Percentiles rank a stretch among this genome's conserved stretches.
These are phyloP conservation scores for Scutellaria barbata DNA, from an alignment of 257 asterid genomes.

Conservation along the genomic window DNA sequence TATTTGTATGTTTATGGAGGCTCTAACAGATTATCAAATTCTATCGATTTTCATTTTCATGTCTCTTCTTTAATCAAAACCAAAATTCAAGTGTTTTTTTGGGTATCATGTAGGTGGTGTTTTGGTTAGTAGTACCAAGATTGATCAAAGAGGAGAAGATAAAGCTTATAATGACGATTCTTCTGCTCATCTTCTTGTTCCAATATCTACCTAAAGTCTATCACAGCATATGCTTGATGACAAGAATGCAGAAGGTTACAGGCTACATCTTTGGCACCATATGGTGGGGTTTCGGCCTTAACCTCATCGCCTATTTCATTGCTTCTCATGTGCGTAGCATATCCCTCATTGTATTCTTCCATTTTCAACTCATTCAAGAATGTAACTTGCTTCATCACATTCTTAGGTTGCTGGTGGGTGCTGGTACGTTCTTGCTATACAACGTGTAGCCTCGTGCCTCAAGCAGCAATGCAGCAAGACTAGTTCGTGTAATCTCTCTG, in stretches of 20 bases:
- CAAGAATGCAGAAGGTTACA: constrained; percentile 87
- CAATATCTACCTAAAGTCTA: constrained; percentile 90
- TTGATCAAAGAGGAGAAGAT: constrained; percentile 68
- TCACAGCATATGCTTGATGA: constrained; percentile 76
- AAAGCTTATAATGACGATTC: constrained; percentile 67
- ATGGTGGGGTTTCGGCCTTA: constrained; percentile 99
- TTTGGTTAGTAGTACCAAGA: constrained; percentile 83
- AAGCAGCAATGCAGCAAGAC: constrained; percentile 57
- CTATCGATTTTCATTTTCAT: background rate
- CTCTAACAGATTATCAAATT: background rate
- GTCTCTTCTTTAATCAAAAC: too few species aligned
- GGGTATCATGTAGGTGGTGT: constrained; percentile 56
- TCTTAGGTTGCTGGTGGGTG: constrained; percentile 93
- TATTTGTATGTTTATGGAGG: background rate
- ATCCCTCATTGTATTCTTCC: background rate
- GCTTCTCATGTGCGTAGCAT: constrained; percentile 91
- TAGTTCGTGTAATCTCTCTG: constrained; percentile 51
- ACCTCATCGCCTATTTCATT: constrained; percentile 90
- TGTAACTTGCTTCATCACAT: constrained; percentile 2
- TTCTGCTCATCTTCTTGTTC: constrained; percentile 77
- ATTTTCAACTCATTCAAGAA: background rate
- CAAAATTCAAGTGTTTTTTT: too few species aligned
- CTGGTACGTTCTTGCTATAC: constrained; percentile 93
- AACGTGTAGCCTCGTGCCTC: constrained; percentile 82
- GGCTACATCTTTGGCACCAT: constrained; percentile 94